Percentiles rank a stretch among this genome's conserved stretches.
These are phyloP conservation scores for Verticillium longisporum DNA, from an alignment of 2,329 filamentous ascomycete genomes.

Conservation along the genomic window DNA sequence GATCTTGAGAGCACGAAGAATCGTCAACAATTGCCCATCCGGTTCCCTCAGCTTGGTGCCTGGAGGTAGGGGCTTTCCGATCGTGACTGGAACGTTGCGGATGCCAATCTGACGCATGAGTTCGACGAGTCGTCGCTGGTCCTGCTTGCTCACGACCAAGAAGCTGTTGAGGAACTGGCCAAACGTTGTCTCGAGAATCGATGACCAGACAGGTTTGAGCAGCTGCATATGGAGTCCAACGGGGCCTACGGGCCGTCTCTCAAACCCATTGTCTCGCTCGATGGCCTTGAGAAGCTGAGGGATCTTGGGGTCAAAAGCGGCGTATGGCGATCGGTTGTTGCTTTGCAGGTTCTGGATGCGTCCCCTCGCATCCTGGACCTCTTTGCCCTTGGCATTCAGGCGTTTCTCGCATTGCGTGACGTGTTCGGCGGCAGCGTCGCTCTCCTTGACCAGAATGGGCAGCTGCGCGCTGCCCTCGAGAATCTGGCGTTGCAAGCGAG, in stretches of 20 bases:
- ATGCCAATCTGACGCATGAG: conserved; percentile 54
- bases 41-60: conserved; percentile 67
- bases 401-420: conserved; percentile 1
- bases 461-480: not conserved
- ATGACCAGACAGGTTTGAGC: conserved; percentile 73
- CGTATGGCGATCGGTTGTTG: conserved; percentile 49
- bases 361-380: conserved; percentile 16
- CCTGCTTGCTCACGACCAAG: conserved; percentile 69
- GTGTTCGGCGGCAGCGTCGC: not conserved
- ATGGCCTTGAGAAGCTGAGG: conserved; percentile 61
- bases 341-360: conserved; percentile 4
- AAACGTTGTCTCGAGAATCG: conserved; percentile 71
- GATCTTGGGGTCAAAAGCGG: conserved; percentile 59
- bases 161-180: conserved; percentile 69
- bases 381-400: not conserved
- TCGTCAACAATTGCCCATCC: conserved; percentile 64
- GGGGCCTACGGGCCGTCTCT: conserved; percentile 71
- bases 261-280: conserved; percentile 61
- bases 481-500: conserved; percentile 9
- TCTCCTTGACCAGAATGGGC: not conserved
- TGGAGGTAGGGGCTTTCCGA: conserved; percentile 49
- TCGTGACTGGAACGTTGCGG: conserved; percentile 51
- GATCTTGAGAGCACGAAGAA: conserved; percentile 74
- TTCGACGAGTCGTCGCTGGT: conserved; percentile 60
- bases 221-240: conserved; percentile 73